Conservation (phyloP, 345 rosid species). For the Excoecaria cochinchinensis region DNA sequence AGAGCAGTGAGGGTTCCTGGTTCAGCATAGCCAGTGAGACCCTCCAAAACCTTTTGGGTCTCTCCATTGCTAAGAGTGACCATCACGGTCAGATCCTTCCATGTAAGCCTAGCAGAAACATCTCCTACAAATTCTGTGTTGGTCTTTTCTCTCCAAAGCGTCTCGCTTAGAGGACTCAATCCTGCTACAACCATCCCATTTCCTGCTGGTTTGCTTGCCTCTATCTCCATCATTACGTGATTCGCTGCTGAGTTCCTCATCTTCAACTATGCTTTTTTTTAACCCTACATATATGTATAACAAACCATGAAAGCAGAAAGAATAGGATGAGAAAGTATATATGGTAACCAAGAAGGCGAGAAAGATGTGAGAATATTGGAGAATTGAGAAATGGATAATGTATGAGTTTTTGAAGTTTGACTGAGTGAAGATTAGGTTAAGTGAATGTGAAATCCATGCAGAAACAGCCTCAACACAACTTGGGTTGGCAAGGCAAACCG, state of each 20-base stretch:
- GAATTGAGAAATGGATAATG: background rate
- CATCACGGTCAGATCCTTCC: conserved; percentile 92
- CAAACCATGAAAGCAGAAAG: background rate
- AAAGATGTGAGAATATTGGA: conserved; percentile 15
- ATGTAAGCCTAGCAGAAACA: conserved; percentile 80
- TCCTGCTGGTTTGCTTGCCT: conserved; percentile 48
- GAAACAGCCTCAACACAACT: conserved; percentile 23
- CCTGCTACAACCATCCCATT: conserved; percentile 47
- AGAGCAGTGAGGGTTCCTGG: conserved; percentile 82
- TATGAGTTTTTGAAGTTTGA: conserved; percentile 16
- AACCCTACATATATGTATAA: too few species aligned
- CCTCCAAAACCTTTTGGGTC: conserved; percentile 72
- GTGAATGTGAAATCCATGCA: conserved; percentile 31
- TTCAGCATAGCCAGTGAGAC: conserved; percentile 85
- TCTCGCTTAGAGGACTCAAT: conserved; percentile 77
- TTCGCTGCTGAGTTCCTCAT: conserved; percentile 21
- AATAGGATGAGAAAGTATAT: background rate
- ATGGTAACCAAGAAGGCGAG: background rate
- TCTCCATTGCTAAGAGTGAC: conserved; percentile 66
- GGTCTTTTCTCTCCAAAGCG: conserved; percentile 66
- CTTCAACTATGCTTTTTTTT: background rate
- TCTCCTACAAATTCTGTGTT: conserved; percentile 64
- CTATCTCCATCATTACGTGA: conserved; percentile 61
- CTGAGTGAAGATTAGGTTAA: conserved; percentile 22
- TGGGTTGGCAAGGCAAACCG: conserved; percentile 33